These are phyloP conservation scores for Fragilaria radians DNA, from an alignment of 108 stramenopile species.

Conservation along the genomic window DNA sequence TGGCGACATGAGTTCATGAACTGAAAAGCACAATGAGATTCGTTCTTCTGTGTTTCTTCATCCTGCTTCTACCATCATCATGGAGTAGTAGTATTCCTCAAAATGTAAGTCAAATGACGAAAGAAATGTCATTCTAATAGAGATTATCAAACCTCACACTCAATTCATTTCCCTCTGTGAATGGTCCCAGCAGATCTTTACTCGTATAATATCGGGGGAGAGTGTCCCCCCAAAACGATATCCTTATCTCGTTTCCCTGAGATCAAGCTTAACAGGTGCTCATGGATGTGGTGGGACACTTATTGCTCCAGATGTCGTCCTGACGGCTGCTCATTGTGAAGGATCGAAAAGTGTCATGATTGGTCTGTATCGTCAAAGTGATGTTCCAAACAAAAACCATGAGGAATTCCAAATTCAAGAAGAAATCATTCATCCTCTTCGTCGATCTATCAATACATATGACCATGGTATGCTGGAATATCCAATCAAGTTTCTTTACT, in stretches of 20 bases:
- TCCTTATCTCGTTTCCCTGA: background rate
- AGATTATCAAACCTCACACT: too few species aligned
- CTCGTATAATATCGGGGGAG: background rate
- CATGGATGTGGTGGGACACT: background rate
- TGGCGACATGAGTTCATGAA: too few species aligned
- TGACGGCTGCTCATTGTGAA: constrained; percentile 4
- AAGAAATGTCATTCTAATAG: too few species aligned
- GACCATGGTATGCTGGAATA: background rate
- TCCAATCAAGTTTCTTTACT: background rate
- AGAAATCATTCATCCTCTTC: background rate
- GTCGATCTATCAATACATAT: background rate
- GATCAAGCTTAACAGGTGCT: background rate
- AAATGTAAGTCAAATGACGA: too few species aligned
- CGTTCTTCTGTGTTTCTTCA: too few species aligned
- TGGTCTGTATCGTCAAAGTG: background rate
- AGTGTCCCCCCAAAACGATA: background rate
- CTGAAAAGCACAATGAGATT: too few species aligned
- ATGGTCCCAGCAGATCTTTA: too few species aligned
- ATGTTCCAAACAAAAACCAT: background rate
- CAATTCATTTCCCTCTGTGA: too few species aligned
- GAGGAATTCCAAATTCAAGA: background rate
- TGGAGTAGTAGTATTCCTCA: too few species aligned
- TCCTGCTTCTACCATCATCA: too few species aligned
- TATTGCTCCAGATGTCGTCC: constrained; percentile 3
- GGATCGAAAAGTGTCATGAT: background rate